These are phyloP conservation scores for Phytophthora litchii DNA, from an alignment of 352 stramenopile genomes.

Conservation along the genomic window DNA sequence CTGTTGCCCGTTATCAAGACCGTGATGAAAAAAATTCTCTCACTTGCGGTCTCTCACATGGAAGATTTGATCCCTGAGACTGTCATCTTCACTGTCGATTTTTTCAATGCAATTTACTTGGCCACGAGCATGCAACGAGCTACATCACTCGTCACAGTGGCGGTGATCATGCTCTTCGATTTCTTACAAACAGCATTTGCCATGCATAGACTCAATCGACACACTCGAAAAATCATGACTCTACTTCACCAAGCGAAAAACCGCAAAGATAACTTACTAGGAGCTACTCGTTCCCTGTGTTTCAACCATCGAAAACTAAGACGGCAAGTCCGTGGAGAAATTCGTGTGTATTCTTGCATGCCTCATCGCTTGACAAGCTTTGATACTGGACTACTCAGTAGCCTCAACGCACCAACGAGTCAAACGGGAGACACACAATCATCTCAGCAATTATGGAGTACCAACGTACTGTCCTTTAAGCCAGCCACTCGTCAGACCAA, in stretches of 20 bases:
- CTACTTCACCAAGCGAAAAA: not conserved
- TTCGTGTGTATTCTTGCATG: not conserved
- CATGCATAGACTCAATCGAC: not conserved
- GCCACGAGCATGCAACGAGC: constrained; percentile 19
- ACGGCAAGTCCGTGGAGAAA: not conserved
- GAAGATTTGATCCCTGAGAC: constrained; percentile 7
- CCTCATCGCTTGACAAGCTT: not conserved
- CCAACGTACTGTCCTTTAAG: too few species aligned
- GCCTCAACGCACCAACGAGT: not conserved
- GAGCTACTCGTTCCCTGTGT: not conserved
- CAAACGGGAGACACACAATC: too few species aligned
- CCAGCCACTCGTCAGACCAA: too few species aligned
- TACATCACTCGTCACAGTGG: constrained; percentile 3
- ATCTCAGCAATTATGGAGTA: too few species aligned
- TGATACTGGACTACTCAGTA: not conserved
- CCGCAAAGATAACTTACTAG: not conserved
- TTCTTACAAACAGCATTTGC: not conserved
- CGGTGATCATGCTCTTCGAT: constrained; percentile 20
- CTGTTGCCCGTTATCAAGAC: constrained; percentile 7
- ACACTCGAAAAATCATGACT: not conserved
- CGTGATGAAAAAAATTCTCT: constrained; percentile 12
- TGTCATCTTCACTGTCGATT: constrained; percentile 16
- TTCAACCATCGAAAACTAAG: not conserved
- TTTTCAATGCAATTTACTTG: constrained; percentile 25
- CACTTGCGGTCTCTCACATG: constrained; percentile 1